Base-by-base conservation (phyloP, 1,284 basidiomycete species). In the Stygiomarasmius scandens region DNA sequence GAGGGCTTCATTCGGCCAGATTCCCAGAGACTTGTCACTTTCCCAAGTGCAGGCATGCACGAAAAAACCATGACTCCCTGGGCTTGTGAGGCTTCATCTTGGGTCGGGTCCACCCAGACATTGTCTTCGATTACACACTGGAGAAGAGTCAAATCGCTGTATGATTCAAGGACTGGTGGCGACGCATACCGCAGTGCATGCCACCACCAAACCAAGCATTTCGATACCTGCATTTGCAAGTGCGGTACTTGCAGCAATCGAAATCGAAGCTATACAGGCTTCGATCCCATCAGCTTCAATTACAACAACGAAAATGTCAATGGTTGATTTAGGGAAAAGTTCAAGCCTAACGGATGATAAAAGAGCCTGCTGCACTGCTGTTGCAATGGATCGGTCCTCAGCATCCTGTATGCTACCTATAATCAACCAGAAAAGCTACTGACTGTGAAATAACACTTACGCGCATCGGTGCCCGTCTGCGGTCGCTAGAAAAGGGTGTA, bases 281-380 rank as follows among this genome's bases (percentile, higher is more conserved):
- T 95, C 90, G 16, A 91, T 79, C 2, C 92, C 92, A 69, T 98
- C 95, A 10, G 90, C 89, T 74, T 99, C 95, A 34, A 99, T 87
- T 20, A 99, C 81, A 14, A 89, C 91, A 46, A 99, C 75, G 72
- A 93, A 96, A 27, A 98, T 79, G 74, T 99, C 97, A 64, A 99
- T 87, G 8, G 89, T 90, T 0, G 95, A 92, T 73, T 99, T 99
- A 8, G 97, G 96, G 3, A 98, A 81, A 2, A 95, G 79, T 64
- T 98, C 95, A 19, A 98, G 79, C 41, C 93, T 86, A 5, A 99
- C 82, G 1, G 95, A 86, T 0, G 97, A 89, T 0, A 89, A 74
- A 14, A 99, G 80, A 1, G 96, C 89, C 73, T 97, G 94, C 54
- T 94, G 87, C 25, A 99, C 86, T 11, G 92, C 84, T 22, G 88